Evolutionary conservation across 139 green algal species (phyloP).

Genomic region (Medakamo hakoo): DNA sequence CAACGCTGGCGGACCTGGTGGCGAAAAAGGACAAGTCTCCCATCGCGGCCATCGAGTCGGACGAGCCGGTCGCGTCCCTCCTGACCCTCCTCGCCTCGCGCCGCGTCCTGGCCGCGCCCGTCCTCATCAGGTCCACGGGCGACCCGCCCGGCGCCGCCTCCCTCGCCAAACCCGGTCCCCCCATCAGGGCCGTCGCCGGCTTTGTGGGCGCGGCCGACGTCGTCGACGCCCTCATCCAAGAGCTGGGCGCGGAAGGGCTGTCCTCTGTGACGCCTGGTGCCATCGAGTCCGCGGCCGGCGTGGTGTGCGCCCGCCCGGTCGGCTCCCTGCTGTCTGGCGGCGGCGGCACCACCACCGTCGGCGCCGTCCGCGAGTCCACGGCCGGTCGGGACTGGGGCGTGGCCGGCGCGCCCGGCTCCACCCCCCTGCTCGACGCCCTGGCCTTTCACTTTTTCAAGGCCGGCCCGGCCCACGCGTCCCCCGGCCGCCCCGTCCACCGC

Average conservation of each 20-base stretch:
- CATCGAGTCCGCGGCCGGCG: conserved; percentile 28
- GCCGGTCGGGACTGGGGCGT: not conserved
- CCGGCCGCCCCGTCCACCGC: not conserved
- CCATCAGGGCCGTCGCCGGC: too few species aligned
- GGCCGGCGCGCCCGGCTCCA: not conserved
- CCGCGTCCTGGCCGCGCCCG: not conserved
- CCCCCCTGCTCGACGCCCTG: not conserved
- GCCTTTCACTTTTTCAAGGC: not conserved
- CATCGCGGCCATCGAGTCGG: not conserved
- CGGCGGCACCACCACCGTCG: too few species aligned
- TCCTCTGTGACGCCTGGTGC: conserved; percentile 36
- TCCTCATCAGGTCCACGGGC: not conserved
- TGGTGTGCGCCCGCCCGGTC: not conserved
- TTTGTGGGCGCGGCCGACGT: too few species aligned
- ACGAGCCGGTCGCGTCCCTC: not conserved
- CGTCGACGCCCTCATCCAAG: too few species aligned
- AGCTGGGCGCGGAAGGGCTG: too few species aligned
- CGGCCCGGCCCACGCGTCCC: not conserved
- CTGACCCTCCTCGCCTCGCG: not conserved
- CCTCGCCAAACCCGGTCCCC: too few species aligned
- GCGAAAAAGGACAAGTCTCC: too few species aligned
- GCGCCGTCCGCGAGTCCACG: not conserved
- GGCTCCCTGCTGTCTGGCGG: not conserved
- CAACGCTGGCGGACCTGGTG: too few species aligned
- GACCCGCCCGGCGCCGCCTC: too few species aligned